Evolutionary conservation across 805 yeast species (phyloP), one percentile per base, ranked within the genome.

Genomic region (Wickerhamiella lipophila): DNA sequence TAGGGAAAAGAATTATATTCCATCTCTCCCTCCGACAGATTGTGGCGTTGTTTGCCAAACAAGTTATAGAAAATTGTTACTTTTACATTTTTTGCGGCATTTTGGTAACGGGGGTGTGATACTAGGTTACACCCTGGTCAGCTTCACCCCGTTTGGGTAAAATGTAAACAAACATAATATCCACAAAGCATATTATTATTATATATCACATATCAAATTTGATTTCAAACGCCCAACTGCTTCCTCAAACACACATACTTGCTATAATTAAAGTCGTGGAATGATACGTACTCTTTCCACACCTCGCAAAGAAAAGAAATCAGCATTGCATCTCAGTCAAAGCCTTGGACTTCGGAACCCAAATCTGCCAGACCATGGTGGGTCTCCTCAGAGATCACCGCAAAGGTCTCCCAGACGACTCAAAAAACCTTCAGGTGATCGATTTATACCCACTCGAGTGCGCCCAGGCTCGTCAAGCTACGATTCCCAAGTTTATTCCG

Each of bases 381-480:
- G 27, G 16, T n/a, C 43, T 3, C 30, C 30, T 2, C 29, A 23
- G 30, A 19, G 26, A 21, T 40, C 43, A 15, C 43, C 43, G 12
- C 43, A 40, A n/a, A 22, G 43, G 21, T 40, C 43, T 3, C 43
- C 43, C 2, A 23, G 19, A 40, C 7, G 42, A n/a, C 35, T n/a
- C 3, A 44, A 25, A 23, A 30, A 19, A 21, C 6, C 32, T 4
- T 13, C 39, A 15, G 16, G 38, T 6, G 50, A 47, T 25, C 38
- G 50, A 6, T 42, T 47, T 22, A 47, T 47, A 22, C 50, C 50
- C 38, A 35, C 34, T 25, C 46, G 50, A 2, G 29, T 44, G 6
- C 40, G 47, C 11, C 47, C 47, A 23, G 39, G 38, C 2, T 44
- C 47, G 2, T 44, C 47, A 9, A 44, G 47, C 47, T 23, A 22